Evolutionary conservation across 768 basidiomycete species (phyloP), one percentile per base, ranked within the genome.

Genomic region (Termitomyces bulborhizus): DNA sequence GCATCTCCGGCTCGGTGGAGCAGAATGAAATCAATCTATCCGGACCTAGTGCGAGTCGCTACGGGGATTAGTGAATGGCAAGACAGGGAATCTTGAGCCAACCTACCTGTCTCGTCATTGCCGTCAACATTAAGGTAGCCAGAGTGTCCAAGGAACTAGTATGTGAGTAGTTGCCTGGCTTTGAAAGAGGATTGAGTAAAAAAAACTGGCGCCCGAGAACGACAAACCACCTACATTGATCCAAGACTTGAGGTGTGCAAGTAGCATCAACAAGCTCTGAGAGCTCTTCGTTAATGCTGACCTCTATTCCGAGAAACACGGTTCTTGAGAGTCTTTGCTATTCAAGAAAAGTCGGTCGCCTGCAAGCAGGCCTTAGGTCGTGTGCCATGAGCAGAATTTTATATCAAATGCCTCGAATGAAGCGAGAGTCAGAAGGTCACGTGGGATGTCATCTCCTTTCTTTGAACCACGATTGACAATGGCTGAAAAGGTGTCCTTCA

Each of bases 401-500:
- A n/a, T 5, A 36, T 49, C 18, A 49, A 18, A 41, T 21, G 21
- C n/a, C n/a, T n/a, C n/a, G n/a, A n/a, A 2, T 21, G 21, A 21
- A 21, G 21, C 21, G 21, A 6, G 26, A 47, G 31, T 32, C 32
- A 34, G 34, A 29, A 6, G 50, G 48, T 56, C 60, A 61, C 60
- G 60, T 61, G 60, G 9, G 11, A 8, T 1, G 4, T 3, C 6
- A 13, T 34, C 13, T 55, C 43, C 21, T 55, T 16, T 58, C 45
- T 37, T 29, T 24, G 52, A 26, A 61, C 60, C 42, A 59, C 60
- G 21, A 27, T 63, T 65, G 65, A 59, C 60, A 27, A 65, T 65
- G 65, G 37, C 61, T 12, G 61, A 64, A 53, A 80, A 83, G 60
- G 79, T 94, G 40, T 94, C 93, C 0, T 95, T 96, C 70, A 93